Evolutionary conservation across 1,139 yeast species (phyloP).

Genomic region (Candida sp.): DNA sequence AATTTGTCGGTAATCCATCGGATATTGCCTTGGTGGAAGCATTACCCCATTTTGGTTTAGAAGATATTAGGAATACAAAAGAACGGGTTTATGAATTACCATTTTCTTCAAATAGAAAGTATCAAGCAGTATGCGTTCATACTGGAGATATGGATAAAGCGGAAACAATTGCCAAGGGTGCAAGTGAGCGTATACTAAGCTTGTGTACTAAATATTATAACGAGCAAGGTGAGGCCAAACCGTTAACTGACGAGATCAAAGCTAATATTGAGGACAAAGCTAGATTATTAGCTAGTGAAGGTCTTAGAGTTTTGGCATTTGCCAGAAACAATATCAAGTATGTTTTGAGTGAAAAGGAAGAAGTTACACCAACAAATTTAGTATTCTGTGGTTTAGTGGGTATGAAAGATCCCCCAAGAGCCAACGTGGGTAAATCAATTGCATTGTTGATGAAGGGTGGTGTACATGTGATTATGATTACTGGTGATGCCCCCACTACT

Average conservation of each 20-base stretch:
- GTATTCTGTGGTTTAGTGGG: constrained; percentile 84
- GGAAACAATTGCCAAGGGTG: constrained; percentile 82
- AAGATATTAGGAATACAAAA: constrained; percentile 61
- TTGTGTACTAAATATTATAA: constrained; percentile 60
- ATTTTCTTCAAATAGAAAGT: constrained; percentile 79
- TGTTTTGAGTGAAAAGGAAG: constrained; percentile 22
- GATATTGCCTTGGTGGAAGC: constrained; percentile 87
- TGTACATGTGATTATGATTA: constrained; percentile 94
- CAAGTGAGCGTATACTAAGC: constrained; percentile 70
- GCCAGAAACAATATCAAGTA: constrained; percentile 49
- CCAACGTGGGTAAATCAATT: constrained; percentile 72
- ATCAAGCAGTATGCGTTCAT: constrained; percentile 77
- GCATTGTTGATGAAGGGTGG: constrained; percentile 82
- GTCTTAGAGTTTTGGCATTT: constrained; percentile 82
- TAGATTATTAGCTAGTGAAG: constrained; percentile 69
- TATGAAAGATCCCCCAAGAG: constrained; percentile 96
- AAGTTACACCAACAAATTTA: constrained; percentile 49
- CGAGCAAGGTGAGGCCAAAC: constrained; percentile 51
- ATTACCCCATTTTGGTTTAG: constrained; percentile 65
- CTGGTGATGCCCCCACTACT: constrained; percentile 95
- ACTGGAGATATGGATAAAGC: constrained; percentile 52
- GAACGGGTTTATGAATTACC: constrained; percentile 72
- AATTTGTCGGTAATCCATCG: constrained; percentile 86
- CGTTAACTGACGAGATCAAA: constrained; percentile 49
- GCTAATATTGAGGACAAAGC: constrained; percentile 52